phyloP scores from a whole-genome alignment of 306 rosid species.

The Amphicarpaea edgeworthii region DNA sequence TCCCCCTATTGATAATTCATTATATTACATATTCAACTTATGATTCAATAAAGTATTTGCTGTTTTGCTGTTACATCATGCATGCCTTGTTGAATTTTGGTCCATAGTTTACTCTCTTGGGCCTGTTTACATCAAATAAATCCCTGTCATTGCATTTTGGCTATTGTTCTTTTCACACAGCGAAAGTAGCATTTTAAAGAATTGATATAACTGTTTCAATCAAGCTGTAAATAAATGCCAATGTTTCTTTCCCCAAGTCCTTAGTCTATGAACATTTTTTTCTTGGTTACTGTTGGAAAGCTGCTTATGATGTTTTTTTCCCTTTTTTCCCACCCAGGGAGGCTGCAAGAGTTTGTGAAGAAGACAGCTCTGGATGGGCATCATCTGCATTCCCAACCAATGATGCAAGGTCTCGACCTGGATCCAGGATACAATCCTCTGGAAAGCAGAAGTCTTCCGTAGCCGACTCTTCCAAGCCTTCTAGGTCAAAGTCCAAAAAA shows the following conservation, averaged over 20 bases:
- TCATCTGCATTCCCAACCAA: constrained; percentile 74
- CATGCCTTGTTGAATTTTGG: constrained; percentile 25
- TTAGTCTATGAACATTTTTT: constrained; percentile 6
- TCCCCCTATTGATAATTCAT: constrained; percentile 1
- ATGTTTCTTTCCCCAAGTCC: constrained; percentile 9
- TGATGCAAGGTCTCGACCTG: constrained; percentile 68
- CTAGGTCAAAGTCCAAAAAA: constrained; percentile 72
- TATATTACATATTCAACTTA: background rate
- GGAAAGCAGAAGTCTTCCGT: constrained; percentile 79
- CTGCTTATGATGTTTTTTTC: constrained; percentile 44
- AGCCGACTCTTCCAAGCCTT: constrained; percentile 60
- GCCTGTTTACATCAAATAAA: background rate
- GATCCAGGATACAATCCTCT: constrained; percentile 65
- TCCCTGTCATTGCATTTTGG: constrained; percentile 27
- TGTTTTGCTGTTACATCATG: background rate
- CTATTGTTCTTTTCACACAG: background rate
- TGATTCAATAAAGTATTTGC: constrained; percentile 16
- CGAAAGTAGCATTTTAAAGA: background rate
- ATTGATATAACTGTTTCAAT: background rate
- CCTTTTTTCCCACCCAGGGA: constrained; percentile 55
- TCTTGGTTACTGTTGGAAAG: constrained; percentile 30
- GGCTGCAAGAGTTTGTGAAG: constrained; percentile 75
- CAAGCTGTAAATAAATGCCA: constrained; percentile 10
- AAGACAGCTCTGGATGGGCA: constrained; percentile 83
- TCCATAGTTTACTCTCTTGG: constrained; percentile 6